Percentiles rank a stretch among this genome's conserved stretches.
Evolutionary conservation across 345 rosid species (phyloP).

Genomic region (Crucihimalaya himalaica): DNA sequence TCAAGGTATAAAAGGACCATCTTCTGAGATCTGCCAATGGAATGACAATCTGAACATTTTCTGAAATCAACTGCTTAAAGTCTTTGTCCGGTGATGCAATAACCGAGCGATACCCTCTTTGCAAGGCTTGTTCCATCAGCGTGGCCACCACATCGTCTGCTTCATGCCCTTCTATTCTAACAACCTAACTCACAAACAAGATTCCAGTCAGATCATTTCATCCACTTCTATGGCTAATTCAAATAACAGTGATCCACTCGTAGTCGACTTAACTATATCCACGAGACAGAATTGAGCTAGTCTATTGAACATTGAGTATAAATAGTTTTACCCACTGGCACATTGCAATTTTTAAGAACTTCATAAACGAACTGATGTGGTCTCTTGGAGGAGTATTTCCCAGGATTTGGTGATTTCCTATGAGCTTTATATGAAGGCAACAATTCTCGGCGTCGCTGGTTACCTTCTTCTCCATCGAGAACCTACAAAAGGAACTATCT

Average conservation of each 20-base stretch:
- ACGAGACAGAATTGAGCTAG: not conserved
- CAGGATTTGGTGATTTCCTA: constrained; percentile 50
- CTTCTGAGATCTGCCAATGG: constrained; percentile 70
- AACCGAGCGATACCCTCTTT: constrained; percentile 63
- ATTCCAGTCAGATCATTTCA: constrained; percentile 17
- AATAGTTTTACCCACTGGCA: constrained; percentile 64
- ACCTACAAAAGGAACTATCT: constrained; percentile 53
- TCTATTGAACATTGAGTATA: not conserved
- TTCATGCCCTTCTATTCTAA: constrained; percentile 74
- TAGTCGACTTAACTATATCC: not conserved
- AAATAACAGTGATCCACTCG: not conserved
- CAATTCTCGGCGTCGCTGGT: constrained; percentile 62
- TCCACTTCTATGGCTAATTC: constrained; percentile 1
- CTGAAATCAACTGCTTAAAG: constrained; percentile 92
- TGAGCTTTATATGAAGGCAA: constrained; percentile 89
- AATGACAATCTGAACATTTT: constrained; percentile 85
- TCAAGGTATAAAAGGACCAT: constrained; percentile 92
- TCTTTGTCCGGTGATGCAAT: constrained; percentile 97
- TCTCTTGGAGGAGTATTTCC: constrained; percentile 47
- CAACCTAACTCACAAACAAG: constrained; percentile 51
- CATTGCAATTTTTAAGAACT: constrained; percentile 76
- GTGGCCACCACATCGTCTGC: constrained; percentile 97
- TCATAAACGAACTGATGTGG: constrained; percentile 51
- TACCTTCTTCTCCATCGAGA: constrained; percentile 79
- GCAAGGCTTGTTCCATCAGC: constrained; percentile 64